Evolutionary conservation across 257 asterid genomes (phyloP).

Genomic region (Echium plantagineum): DNA sequence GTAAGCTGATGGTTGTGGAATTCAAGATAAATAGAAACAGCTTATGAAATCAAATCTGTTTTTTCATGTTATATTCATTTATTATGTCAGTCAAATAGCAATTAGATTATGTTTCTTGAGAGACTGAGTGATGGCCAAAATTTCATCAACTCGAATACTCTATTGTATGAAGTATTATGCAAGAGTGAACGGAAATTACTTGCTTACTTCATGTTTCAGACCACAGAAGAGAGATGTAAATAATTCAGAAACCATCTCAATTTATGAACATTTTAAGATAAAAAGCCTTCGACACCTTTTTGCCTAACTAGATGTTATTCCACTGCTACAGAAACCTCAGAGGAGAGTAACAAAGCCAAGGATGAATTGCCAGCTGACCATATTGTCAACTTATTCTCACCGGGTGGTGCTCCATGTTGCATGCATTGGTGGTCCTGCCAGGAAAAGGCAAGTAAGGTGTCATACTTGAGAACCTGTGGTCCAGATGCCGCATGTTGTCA

Average conservation of each 20-base stretch:
- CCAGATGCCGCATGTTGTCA: conserved; percentile 25
- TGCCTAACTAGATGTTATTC: neutral
- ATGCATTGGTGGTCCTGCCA: conserved; percentile 25
- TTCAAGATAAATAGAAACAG: neutral
- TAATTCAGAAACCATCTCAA: too few species aligned
- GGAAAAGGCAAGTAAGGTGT: conserved; percentile 32
- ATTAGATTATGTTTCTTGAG: neutral
- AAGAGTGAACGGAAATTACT: too few species aligned
- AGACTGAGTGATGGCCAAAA: neutral
- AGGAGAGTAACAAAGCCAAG: conserved; percentile 65
- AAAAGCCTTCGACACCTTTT: neutral
- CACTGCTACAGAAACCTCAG: conserved; percentile 10
- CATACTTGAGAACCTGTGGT: conserved; percentile 18
- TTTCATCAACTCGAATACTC: too few species aligned
- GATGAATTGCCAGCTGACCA: conserved; percentile 84
- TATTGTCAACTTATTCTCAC: conserved; percentile 30
- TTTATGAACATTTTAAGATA: too few species aligned
- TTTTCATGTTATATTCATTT: neutral
- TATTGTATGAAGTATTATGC: too few species aligned
- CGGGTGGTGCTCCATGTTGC: conserved; percentile 44
- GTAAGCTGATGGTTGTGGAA: neutral
- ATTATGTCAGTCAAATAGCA: too few species aligned
- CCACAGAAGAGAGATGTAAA: too few species aligned
- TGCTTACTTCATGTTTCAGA: too few species aligned
- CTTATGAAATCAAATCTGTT: neutral